These are phyloP conservation scores for Violaceomyces palustris DNA, from an alignment of 1,284 basidiomycete species.

Conservation along the genomic window DNA sequence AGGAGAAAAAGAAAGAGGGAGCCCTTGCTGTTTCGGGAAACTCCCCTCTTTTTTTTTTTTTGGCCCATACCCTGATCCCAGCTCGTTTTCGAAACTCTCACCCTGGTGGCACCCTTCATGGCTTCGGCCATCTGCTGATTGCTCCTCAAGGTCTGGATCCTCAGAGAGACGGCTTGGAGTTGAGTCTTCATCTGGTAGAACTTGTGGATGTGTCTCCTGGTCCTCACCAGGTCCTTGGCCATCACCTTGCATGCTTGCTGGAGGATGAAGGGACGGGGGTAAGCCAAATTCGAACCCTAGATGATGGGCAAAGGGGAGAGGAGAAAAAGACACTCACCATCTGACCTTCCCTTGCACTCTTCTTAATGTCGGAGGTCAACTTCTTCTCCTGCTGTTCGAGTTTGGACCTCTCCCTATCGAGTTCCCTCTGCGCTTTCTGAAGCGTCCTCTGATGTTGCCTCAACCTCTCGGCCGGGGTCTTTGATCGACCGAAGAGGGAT, in stretches of 20 bases:
- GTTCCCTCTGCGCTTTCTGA: conserved; percentile 91
- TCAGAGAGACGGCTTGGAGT: conserved; percentile 87
- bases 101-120: conserved; percentile 91
- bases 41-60: too few relatives aligned
- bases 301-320: background rate
- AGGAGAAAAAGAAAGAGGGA: background rate
- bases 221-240: conserved; percentile 96
- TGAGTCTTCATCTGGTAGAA: conserved; percentile 99
- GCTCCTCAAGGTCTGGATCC: conserved; percentile 91
- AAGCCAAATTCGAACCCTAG: background rate
- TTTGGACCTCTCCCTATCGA: conserved; percentile 89
- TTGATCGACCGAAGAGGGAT: conserved; percentile 71
- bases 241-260: conserved; percentile 78
- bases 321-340: conserved; percentile 62
- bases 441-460: conserved; percentile 92
- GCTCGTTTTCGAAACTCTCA: too few relatives aligned
- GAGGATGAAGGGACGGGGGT: background rate
- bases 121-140: conserved; percentile 99
- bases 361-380: conserved; percentile 78
- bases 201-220: conserved; percentile 90
- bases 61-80: too few relatives aligned
- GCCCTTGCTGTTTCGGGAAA: too few relatives aligned
- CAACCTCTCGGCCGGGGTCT: conserved; percentile 91
- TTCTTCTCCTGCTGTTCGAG: conserved; percentile 74
- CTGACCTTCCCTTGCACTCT: conserved; percentile 90